A percentile compares a stretch with the other conserved stretches of the same genome.
These are phyloP conservation scores for Solanum lignicaule DNA, from an alignment of 257 asterid species.

Conservation along the genomic window DNA sequence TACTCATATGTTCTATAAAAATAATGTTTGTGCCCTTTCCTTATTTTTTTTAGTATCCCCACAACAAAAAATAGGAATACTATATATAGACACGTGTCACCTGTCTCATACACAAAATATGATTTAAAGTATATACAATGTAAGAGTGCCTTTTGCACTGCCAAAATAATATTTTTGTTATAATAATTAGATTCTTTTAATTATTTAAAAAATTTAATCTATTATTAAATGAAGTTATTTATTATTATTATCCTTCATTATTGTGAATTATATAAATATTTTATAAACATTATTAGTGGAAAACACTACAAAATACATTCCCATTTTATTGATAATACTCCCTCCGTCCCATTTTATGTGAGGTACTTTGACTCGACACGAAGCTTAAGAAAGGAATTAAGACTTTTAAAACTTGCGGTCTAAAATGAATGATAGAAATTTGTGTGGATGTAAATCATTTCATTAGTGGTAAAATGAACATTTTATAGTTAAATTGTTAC, in stretches of 20 bases:
- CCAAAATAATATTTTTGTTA: not conserved
- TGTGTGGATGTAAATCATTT: too few relatives aligned
- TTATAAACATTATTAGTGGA: not conserved
- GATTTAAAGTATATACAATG: not conserved
- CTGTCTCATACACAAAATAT: not conserved
- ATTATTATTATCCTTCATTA: not conserved
- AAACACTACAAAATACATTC: not conserved
- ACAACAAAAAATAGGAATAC: not conserved
- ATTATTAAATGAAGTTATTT: not conserved
- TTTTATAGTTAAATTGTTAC: too few relatives aligned
- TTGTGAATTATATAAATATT: not conserved
- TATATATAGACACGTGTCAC: not conserved
- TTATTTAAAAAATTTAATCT: not conserved
- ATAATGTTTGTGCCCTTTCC: not conserved
- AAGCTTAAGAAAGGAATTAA: too few relatives aligned
- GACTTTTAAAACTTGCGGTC: too few relatives aligned
- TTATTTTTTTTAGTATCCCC: not conserved
- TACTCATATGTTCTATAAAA: not conserved
- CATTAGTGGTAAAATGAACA: too few relatives aligned
- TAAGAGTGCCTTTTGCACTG: not conserved
- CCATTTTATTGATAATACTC: not conserved
- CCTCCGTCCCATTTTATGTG: too few relatives aligned
- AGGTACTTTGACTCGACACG: too few relatives aligned
- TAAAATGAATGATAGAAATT: too few relatives aligned
- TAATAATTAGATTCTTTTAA: not conserved